Evolutionary conservation across 2,329 filamentous ascomycete species (phyloP).

Genomic region (Aspergillus japonicus): DNA sequence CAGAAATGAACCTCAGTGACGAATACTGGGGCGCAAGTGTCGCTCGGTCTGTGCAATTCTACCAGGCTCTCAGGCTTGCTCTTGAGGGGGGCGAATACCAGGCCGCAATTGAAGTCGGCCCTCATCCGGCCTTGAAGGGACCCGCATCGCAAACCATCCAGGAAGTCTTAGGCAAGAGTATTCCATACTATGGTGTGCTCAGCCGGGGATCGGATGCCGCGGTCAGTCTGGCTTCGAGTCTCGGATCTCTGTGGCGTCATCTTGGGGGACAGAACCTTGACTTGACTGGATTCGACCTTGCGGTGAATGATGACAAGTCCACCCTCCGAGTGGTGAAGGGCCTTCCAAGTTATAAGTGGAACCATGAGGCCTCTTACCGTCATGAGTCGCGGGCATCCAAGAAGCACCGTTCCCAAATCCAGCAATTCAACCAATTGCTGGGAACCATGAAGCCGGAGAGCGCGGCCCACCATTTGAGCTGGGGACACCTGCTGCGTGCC

Average conservation of each 20-base stretch:
- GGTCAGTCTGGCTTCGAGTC: constrained; percentile 9
- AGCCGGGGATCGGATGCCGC: constrained; percentile 12
- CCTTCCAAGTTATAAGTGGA: too few species aligned
- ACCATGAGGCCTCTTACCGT: too few species aligned
- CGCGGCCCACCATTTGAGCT: too few species aligned
- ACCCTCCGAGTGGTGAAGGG: too few species aligned
- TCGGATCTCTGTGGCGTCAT: constrained; percentile 23
- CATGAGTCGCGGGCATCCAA: too few species aligned
- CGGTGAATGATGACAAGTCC: too few species aligned
- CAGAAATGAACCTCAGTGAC: constrained; percentile 21
- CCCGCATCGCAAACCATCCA: constrained; percentile 21
- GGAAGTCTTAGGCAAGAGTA: not conserved
- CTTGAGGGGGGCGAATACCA: constrained; percentile 11
- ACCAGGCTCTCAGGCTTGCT: constrained; percentile 20
- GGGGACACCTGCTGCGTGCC: too few species aligned
- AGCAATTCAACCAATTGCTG: too few species aligned
- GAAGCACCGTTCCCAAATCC: too few species aligned
- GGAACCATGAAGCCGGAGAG: too few species aligned
- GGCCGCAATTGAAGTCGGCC: constrained; percentile 28
- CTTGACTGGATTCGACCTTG: too few species aligned
- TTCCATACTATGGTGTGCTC: constrained; percentile 17
- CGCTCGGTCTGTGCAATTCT: constrained; percentile 32
- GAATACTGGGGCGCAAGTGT: constrained; percentile 39
- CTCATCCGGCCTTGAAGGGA: constrained; percentile 33
- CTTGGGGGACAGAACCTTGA: constrained; percentile 4